A percentile compares a stretch with the other conserved stretches of the same genome.
Evolutionary conservation across 495 filamentous ascomycete species (phyloP).

Genomic region (Penicilliopsis zonata): DNA sequence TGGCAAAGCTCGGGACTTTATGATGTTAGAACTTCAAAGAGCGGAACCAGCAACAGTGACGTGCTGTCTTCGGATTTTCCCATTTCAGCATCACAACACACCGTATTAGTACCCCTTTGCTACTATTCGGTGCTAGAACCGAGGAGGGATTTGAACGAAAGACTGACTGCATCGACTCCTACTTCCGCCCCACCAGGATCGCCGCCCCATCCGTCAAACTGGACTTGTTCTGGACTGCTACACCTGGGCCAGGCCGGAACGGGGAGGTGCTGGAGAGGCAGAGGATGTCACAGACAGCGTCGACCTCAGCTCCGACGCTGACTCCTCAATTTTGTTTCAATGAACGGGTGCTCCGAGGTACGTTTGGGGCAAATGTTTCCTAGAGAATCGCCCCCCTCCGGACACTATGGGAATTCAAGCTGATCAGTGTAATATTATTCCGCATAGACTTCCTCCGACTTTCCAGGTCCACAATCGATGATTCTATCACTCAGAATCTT

Average conservation of each 20-base stretch:
- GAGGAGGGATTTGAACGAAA: too few species aligned
- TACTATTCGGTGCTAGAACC: too few species aligned
- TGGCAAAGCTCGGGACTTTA: too few species aligned
- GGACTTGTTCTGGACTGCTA: constrained; percentile 32
- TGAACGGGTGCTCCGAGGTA: constrained; percentile 72
- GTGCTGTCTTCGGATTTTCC: too few species aligned
- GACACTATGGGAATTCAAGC: background rate
- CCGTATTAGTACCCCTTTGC: too few species aligned
- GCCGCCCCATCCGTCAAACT: constrained; percentile 7
- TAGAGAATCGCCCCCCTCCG: background rate
- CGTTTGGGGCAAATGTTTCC: constrained; percentile 3
- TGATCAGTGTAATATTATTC: constrained; percentile 7
- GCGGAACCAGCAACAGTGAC: too few species aligned
- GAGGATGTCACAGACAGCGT: constrained; percentile 50
- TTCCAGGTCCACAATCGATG: constrained; percentile 77
- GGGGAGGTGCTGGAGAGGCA: constrained; percentile 6
- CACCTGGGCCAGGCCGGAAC: constrained; percentile 10
- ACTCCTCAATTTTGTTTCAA: constrained; percentile 93
- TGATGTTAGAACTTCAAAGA: too few species aligned
- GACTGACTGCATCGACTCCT: too few species aligned
- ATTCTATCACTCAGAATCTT: constrained; percentile 84
- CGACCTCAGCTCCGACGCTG: constrained; percentile 44
- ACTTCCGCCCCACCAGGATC: too few species aligned
- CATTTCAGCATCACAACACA: too few species aligned
- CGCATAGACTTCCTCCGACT: constrained; percentile 81